These are phyloP conservation scores for Paecilomyces sp. DNA, from an alignment of 2,329 filamentous ascomycete species.

Conservation along the genomic window DNA sequence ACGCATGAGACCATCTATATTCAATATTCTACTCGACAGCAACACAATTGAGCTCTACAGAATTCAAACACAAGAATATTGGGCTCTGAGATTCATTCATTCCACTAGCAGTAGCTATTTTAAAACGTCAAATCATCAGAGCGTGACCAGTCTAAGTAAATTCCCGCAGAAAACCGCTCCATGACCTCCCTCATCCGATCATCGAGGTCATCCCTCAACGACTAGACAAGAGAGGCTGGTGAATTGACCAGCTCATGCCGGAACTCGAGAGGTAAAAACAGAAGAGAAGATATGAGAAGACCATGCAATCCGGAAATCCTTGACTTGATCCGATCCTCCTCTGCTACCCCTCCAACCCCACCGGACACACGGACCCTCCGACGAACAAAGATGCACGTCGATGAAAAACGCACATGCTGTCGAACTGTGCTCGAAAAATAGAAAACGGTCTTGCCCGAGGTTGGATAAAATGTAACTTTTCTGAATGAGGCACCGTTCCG, in stretches of 20 bases:
- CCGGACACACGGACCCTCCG: conserved; percentile 27
- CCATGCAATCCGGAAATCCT: not conserved
- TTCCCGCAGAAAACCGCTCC: conserved; percentile 28
- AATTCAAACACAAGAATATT: not conserved
- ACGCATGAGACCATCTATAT: not conserved
- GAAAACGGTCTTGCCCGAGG: conserved; percentile 14
- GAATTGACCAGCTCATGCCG: conserved; percentile 30
- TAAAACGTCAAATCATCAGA: conserved; percentile 8
- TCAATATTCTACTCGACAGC: not conserved
- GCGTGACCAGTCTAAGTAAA: conserved; percentile 17
- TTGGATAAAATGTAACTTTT: not conserved
- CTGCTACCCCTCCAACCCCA: conserved; percentile 24
- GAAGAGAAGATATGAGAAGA: conserved; percentile 6
- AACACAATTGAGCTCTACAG: not conserved
- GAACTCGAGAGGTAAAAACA: conserved; percentile 13
- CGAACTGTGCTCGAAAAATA: conserved; percentile 9
- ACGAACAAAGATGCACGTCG: conserved; percentile 10
- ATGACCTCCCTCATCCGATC: conserved; percentile 11
- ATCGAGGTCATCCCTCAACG: not conserved
- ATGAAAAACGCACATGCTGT: not conserved
- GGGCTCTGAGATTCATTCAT: conserved; percentile 9
- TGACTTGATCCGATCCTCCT: not conserved
- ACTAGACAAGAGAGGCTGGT: not conserved
- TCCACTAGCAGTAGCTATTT: conserved; percentile 13
- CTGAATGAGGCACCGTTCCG: conserved; percentile 11